Conservation (phyloP, 768 basidiomycete species). For the Mycena pura region DNA sequence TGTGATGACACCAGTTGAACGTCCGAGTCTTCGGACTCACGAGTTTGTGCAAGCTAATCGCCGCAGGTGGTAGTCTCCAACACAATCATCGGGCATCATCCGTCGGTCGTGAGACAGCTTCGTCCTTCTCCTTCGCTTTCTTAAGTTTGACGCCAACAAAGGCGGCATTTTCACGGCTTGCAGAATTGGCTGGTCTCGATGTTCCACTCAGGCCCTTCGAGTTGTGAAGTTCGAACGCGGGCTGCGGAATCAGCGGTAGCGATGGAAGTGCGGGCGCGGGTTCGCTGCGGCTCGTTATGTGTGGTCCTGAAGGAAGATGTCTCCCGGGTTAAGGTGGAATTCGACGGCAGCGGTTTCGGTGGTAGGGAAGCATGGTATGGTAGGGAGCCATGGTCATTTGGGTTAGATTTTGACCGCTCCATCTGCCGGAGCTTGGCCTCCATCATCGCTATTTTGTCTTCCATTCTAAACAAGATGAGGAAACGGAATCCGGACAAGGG, state of each 20-base stretch:
- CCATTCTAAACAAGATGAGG: slow-evolving; percentile 57
- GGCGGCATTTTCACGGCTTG: slow-evolving; percentile 28
- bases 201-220: slow-evolving; percentile 1
- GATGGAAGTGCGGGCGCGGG: slow-evolving; percentile 16
- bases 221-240: slow-evolving; percentile 11
- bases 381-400: slow-evolving; percentile 17
- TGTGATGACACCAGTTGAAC: too few relatives aligned
- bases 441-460: slow-evolving; percentile 91
- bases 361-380: slow-evolving; percentile 48
- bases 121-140: slow-evolving; percentile 42
- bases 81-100: too few relatives aligned
- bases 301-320: background rate
- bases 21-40: too few relatives aligned
- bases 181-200: background rate
- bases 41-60: too few relatives aligned
- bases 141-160: slow-evolving; percentile 50
- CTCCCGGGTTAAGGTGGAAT: background rate
- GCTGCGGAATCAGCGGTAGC: slow-evolving; percentile 28
- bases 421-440: slow-evolving; percentile 93
- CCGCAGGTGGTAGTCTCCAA: too few relatives aligned
- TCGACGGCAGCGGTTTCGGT: slow-evolving; percentile 46
- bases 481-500: background rate
- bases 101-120: too few relatives aligned
- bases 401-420: slow-evolving; percentile 48
- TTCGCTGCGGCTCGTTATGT: slow-evolving; percentile 17